phyloP scores from a whole-genome alignment of 495 filamentous ascomycete genomes.

The Umbilicaria muhlenbergii region DNA sequence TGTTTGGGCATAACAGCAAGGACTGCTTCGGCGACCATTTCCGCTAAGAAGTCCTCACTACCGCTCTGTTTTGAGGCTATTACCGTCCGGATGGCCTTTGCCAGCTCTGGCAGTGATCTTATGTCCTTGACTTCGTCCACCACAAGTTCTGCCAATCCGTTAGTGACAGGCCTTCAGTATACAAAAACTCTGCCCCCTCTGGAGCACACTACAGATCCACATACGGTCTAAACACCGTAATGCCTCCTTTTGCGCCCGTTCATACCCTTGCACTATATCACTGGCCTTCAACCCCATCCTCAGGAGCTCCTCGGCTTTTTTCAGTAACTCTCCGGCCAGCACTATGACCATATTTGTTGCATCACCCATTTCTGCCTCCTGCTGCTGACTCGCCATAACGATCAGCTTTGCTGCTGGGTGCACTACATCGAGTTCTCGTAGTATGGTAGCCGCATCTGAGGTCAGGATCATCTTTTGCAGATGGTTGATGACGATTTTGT shows the following conservation, averaged over 20 bases:
- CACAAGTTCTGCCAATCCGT: constrained; percentile 46
- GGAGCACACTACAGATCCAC: constrained; percentile 6
- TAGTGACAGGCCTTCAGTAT: background rate
- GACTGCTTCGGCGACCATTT: constrained; percentile 83
- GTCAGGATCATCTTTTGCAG: constrained; percentile 99
- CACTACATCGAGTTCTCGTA: constrained; percentile 94
- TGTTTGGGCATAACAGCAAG: constrained; percentile 93
- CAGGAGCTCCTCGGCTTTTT: constrained; percentile 92
- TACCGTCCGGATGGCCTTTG: constrained; percentile 91
- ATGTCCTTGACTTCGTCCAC: constrained; percentile 84
- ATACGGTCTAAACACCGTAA: constrained; percentile 65
- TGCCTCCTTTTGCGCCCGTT: constrained; percentile 81
- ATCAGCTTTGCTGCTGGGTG: constrained; percentile 95
- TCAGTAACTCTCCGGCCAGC: constrained; percentile 85
- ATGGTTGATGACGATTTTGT: constrained; percentile 99
- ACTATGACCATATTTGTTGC: constrained; percentile 96
- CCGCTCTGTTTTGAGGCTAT: constrained; percentile 94
- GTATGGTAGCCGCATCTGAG: constrained; percentile 92
- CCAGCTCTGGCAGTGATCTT: constrained; percentile 60
- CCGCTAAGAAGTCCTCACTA: constrained; percentile 71
- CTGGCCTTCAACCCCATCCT: constrained; percentile 93
- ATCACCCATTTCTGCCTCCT: constrained; percentile 98
- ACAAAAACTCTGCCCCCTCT: too few relatives aligned
- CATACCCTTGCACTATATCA: constrained; percentile 90
- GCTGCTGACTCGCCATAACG: constrained; percentile 99